A percentile compares a stretch with the other conserved stretches of the same genome.
These are phyloP conservation scores for Isatis tinctoria DNA, from an alignment of 345 rosid species.

Conservation along the genomic window DNA sequence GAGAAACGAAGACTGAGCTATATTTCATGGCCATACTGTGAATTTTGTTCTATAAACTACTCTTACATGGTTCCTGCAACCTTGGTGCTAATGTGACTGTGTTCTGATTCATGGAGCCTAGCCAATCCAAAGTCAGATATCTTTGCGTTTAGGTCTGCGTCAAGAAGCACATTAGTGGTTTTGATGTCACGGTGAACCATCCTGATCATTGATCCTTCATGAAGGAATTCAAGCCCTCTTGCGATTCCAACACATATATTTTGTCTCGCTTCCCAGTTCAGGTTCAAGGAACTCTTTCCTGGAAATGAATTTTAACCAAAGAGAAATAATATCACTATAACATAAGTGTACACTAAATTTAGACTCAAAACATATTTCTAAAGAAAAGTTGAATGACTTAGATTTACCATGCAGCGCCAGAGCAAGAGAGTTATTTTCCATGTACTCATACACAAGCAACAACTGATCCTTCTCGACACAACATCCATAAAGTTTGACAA, in stretches of 20 bases:
- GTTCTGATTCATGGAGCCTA: constrained; percentile 45
- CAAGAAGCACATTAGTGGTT: constrained; percentile 54
- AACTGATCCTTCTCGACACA: constrained; percentile 32
- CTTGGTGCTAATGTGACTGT: constrained; percentile 54
- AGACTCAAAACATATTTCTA: neutral
- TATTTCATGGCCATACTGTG: neutral
- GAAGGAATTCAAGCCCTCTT: constrained; percentile 57
- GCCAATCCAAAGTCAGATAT: constrained; percentile 76
- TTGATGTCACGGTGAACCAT: constrained; percentile 71
- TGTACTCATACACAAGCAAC: constrained; percentile 39
- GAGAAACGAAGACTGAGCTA: neutral
- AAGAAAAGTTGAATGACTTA: neutral
- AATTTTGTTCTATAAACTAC: neutral
- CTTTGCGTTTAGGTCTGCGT: constrained; percentile 46
- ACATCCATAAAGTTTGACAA: neutral
- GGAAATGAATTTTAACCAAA: neutral
- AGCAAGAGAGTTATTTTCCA: constrained; percentile 45
- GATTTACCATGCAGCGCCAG: constrained; percentile 22
- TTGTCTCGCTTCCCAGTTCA: constrained; percentile 48
- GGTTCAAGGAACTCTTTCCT: constrained; percentile 1
- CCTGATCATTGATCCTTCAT: constrained; percentile 49
- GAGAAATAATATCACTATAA: neutral
- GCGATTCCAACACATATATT: constrained; percentile 57
- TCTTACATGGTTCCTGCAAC: constrained; percentile 66
- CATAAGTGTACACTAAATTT: neutral